Base-by-base conservation (phyloP, 2,329 filamentous ascomycete genomes). In the Aspergillus cejpii region DNA sequence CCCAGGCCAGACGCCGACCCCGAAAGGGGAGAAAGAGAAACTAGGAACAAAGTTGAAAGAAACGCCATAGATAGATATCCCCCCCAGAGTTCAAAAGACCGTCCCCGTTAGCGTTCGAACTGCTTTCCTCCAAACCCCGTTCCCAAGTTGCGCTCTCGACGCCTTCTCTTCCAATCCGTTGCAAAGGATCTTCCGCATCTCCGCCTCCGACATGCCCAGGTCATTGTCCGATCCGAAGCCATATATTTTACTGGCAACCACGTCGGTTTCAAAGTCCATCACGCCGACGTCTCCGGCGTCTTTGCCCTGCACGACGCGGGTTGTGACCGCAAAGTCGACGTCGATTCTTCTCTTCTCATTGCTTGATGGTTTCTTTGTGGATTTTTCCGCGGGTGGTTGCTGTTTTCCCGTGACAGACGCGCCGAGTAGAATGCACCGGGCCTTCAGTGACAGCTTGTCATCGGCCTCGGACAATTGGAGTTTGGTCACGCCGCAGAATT, bases 401-500 rank as follows among this genome's bases (percentile, higher is more conserved):
- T 44, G 29, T 15, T 41, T 29, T 2, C 51, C 47, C n/a, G 48
- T 47, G 24, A 46, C 21, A n/a, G 29, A 31, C 5, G 53, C 41
- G 5, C 62, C 63, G 12, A 70, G 60, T 8, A 71, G 47, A 5
- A 65, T 70, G 50, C 68, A 71, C 39, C 68, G 57, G 11, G 65
- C 62, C 21, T 63, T 57, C 11, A 70, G 57, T 8, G 52, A 59
- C 15, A 57, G 51, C 1, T 51, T 50, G 14, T 55, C 54, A 6
- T 59, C 45, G 5, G 53, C 52, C 10, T 66, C 58, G 1, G 54
- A 54, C 23, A 68, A 55, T 6, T 54, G 59, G 19, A 65, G 58
- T 21, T 62, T 65, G 8, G 69, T 71, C n/a, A 73, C 63, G 23
- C 71, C 71, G 43, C 65, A 67, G 49, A 70, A 69, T 48, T 64